These are phyloP conservation scores for Cyphellophora attinorum DNA, from an alignment of 2,329 filamentous ascomycete genomes.

Conservation along the genomic window DNA sequence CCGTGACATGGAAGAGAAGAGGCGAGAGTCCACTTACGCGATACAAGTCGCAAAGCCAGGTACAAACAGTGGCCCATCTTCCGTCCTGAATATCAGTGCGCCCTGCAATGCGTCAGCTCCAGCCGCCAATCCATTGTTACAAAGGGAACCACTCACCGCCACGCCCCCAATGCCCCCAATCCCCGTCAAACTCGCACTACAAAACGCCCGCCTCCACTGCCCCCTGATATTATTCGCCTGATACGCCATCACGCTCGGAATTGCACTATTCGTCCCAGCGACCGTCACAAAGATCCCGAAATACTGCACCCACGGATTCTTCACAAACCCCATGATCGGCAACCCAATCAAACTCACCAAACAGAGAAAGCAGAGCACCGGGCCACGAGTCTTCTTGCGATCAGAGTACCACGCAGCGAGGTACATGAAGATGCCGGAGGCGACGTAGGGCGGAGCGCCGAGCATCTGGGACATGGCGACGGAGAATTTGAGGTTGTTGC, in stretches of 20 bases:
- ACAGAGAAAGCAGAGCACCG: conserved; percentile 10
- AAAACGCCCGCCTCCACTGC: conserved; percentile 20
- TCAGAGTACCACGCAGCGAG: conserved; percentile 16
- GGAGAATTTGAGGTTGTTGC: conserved; percentile 26
- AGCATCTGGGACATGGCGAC: conserved; percentile 23
- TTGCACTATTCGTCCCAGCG: conserved; percentile 20
- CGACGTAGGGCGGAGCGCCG: conserved; percentile 24
- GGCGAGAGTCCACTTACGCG: background rate
- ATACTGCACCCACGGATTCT: conserved; percentile 8
- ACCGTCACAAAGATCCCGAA: conserved; percentile 16
- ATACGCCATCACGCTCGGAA: conserved; percentile 21
- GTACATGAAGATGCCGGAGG: conserved; percentile 26
- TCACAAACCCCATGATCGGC: conserved; percentile 11
- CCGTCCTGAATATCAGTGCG: background rate
- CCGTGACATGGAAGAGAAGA: no score
- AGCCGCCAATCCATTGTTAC: no score
- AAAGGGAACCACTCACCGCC: no score
- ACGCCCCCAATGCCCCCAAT: background rate
- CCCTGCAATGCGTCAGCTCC: no score
- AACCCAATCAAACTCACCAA: conserved; percentile 11
- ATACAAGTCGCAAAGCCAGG: background rate
- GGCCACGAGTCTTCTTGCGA: conserved; percentile 11
- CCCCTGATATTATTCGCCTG: conserved; percentile 25
- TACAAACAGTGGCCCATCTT: conserved; percentile 1
- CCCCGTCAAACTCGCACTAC: background rate